Evolutionary conservation across 179 eudicot genomes (phyloP).

Genomic region (Vitellaria paradoxa): DNA sequence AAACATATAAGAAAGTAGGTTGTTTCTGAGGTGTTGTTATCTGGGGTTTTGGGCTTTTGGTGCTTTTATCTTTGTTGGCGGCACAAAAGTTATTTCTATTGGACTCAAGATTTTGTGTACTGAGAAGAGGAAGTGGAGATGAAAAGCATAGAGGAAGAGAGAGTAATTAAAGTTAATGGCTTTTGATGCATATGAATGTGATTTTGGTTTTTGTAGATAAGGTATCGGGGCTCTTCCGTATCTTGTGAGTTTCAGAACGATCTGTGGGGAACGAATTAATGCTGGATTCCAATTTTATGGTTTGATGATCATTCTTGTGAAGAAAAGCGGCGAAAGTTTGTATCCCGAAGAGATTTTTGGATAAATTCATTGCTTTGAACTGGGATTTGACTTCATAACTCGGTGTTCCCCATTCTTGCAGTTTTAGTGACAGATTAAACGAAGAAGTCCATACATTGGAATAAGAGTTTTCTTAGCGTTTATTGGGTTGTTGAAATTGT

Average conservation of each 20-base stretch:
- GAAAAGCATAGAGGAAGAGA: not conserved
- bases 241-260: not conserved
- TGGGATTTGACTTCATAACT: not conserved
- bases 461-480: not conserved
- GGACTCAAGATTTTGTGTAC: not conserved
- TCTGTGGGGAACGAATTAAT: not conserved
- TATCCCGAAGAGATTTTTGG: not conserved
- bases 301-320: not conserved
- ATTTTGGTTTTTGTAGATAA: not conserved
- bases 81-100: slow-evolving; percentile 5
- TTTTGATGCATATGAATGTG: not conserved
- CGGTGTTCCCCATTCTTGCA: not conserved
- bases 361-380: not conserved
- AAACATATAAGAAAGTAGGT: not conserved
- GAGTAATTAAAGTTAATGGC: not conserved
- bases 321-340: not conserved
- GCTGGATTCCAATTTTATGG: not conserved
- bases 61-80: not conserved
- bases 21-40: slow-evolving; percentile 5
- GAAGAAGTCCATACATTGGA: not conserved
- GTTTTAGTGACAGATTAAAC: not conserved
- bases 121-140: slow-evolving; percentile 6
- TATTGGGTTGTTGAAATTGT: not conserved
- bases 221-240: not conserved
- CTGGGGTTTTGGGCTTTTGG: slow-evolving; percentile 2